Percentiles rank a stretch among this genome's conserved stretches.
Evolutionary conservation across 1,139 yeast genomes (phyloP).

Genomic region (Starmera stellimalicola): DNA sequence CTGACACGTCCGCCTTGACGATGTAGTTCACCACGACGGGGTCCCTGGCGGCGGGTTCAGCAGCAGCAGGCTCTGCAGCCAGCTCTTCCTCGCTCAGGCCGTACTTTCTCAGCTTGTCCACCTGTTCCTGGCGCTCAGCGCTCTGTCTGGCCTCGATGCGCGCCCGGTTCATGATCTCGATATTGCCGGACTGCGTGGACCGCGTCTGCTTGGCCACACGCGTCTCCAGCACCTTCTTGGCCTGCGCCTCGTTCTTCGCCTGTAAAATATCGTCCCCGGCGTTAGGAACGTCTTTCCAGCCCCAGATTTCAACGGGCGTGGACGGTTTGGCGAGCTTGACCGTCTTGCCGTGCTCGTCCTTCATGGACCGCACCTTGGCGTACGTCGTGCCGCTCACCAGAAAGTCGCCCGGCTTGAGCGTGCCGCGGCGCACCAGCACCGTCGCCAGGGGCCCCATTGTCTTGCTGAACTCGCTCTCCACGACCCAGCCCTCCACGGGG

Average conservation of each 20-base stretch:
- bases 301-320: constrained; percentile 83
- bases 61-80: constrained; percentile 24
- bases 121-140: constrained; percentile 39
- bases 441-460: constrained; percentile 88
- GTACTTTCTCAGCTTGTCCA: constrained; percentile 45
- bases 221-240: constrained; percentile 65
- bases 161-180: constrained; percentile 60
- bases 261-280: constrained; percentile 84
- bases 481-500: constrained; percentile 75
- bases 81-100: constrained; percentile 34
- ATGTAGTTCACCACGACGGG: constrained; percentile 48
- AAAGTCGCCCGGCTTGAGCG: constrained; percentile 57
- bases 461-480: constrained; percentile 76
- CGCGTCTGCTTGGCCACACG: constrained; percentile 48
- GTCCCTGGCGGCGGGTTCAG: constrained; percentile 16
- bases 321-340: constrained; percentile 75
- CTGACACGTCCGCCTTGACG: constrained; percentile 82
- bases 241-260: constrained; percentile 63
- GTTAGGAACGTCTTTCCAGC: constrained; percentile 91
- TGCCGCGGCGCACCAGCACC: constrained; percentile 71
- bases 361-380: constrained; percentile 79
- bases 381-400: constrained; percentile 81
- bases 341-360: constrained; percentile 60
- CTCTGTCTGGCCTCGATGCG: constrained; percentile 28
- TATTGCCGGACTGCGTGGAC: constrained; percentile 53